Evolutionary conservation across 2,329 filamentous ascomycete species (phyloP).

Genomic region (Moelleriella libera): DNA sequence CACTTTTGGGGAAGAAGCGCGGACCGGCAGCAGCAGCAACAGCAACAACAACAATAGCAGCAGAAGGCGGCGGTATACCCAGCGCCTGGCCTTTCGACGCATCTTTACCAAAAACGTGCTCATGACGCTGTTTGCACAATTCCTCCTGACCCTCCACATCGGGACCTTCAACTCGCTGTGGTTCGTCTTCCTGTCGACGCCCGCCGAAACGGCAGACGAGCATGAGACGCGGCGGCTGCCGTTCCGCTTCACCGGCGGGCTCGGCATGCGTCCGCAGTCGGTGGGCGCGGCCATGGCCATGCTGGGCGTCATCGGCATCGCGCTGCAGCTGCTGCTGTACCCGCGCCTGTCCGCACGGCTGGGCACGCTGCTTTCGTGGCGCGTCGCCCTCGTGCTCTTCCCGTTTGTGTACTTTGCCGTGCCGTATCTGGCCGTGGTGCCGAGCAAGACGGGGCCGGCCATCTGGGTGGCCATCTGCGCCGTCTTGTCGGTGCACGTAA

Average conservation of each 20-base stretch:
- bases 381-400: conserved; percentile 55
- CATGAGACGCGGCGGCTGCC: conserved; percentile 26
- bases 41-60: not conserved
- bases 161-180: conserved; percentile 65
- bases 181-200: conserved; percentile 64
- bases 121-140: conserved; percentile 47
- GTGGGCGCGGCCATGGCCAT: conserved; percentile 70
- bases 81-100: conserved; percentile 34
- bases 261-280: conserved; percentile 56
- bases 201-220: conserved; percentile 34
- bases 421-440: conserved; percentile 58
- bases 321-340: conserved; percentile 47
- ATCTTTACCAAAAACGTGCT: conserved; percentile 42
- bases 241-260: conserved; percentile 57
- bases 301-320: conserved; percentile 62
- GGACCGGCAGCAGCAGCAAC: not conserved
- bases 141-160: conserved; percentile 58
- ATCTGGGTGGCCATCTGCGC: conserved; percentile 52
- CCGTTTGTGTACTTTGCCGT: conserved; percentile 55
- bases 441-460: conserved; percentile 39
- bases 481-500: conserved; percentile 50
- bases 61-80: conserved; percentile 22
- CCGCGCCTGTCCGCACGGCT: conserved; percentile 50
- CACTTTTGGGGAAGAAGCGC: too few species aligned
- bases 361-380: conserved; percentile 55